Conservation (phyloP, 257 asterid genomes). For the Fraxinus excelsior region DNA sequence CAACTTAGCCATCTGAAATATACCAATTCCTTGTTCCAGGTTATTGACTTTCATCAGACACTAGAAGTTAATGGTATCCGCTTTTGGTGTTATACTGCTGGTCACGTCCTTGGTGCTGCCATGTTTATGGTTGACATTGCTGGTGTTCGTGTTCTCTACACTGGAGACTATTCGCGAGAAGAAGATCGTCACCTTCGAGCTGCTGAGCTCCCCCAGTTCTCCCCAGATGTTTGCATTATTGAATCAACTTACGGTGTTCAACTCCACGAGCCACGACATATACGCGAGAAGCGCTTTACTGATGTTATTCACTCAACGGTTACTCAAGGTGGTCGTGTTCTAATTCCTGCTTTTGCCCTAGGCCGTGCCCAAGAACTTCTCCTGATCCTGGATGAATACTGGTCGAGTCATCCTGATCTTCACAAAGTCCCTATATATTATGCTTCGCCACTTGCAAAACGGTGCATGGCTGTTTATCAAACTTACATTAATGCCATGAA, state of each 20-base stretch:
- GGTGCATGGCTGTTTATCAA: slow-evolving; percentile 96
- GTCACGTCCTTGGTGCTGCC: slow-evolving; percentile 99
- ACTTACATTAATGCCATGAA: slow-evolving; percentile 94
- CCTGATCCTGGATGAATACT: slow-evolving; percentile 87
- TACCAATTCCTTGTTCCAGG: slow-evolving; percentile 45
- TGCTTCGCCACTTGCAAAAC: slow-evolving; percentile 96
- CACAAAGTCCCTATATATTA: slow-evolving; percentile 84
- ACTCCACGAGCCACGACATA: slow-evolving; percentile 79
- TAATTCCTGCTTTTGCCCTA: slow-evolving; percentile 92
- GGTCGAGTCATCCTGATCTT: slow-evolving; percentile 91
- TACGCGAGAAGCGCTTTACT: slow-evolving; percentile 87
- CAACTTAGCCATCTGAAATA: slow-evolving; percentile 12
- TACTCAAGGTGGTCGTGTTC: slow-evolving; percentile 90
- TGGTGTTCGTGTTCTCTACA: slow-evolving; percentile 92
- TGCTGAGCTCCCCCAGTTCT: slow-evolving; percentile 90
- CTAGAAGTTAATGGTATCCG: slow-evolving; percentile 91
- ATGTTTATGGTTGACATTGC: slow-evolving; percentile 99
- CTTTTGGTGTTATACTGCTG: slow-evolving; percentile 99
- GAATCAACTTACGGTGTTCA: slow-evolving; percentile 98
- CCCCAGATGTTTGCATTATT: slow-evolving; percentile 93
- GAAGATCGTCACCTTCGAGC: slow-evolving; percentile 98
- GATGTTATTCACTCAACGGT: slow-evolving; percentile 80
- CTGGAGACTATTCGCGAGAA: slow-evolving; percentile 97
- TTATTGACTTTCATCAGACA: slow-evolving; percentile 97
- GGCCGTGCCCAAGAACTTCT: slow-evolving; percentile 99